Percentiles rank a stretch among this genome's conserved stretches.
Evolutionary conservation across 2,329 filamentous ascomycete species (phyloP).

Genomic region (Hypoxylon sp.): DNA sequence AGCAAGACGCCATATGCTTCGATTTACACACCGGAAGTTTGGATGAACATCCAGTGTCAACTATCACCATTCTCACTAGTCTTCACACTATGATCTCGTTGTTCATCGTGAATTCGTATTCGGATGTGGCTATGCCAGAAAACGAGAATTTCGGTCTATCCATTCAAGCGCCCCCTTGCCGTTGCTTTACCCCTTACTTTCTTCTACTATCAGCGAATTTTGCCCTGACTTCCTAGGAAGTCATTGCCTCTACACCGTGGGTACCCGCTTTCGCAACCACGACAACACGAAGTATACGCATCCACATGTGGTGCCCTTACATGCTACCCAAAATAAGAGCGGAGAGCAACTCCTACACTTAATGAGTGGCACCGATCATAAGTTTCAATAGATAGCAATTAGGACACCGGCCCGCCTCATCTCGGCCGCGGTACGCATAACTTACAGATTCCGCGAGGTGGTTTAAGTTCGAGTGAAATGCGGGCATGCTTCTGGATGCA

Average conservation of each 20-base stretch:
- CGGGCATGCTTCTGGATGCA: not conserved
- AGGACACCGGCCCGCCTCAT: conserved; percentile 35
- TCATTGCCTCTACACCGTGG: not conserved
- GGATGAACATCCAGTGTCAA: too few relatives aligned
- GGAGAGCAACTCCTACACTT: not conserved
- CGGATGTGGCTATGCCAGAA: too few relatives aligned
- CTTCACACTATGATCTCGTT: not conserved
- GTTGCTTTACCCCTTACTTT: not conserved
- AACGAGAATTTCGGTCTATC: too few relatives aligned
- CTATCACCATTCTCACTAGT: not conserved
- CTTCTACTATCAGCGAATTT: not conserved
- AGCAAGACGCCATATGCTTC: too few relatives aligned
- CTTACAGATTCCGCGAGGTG: not conserved
- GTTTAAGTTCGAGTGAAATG: not conserved
- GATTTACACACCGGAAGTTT: too few relatives aligned
- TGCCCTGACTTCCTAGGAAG: not conserved
- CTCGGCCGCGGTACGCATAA: conserved; percentile 11
- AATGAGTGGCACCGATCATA: not conserved
- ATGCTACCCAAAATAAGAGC: not conserved
- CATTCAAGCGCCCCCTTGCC: too few relatives aligned
- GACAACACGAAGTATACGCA: not conserved
- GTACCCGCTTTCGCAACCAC: not conserved
- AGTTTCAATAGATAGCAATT: conserved; percentile 13
- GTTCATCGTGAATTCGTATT: not conserved
- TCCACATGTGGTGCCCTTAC: conserved; percentile 3